Evolutionary conservation across 257 asterid species (phyloP).

Genomic region (Handroanthus guayacan): DNA sequence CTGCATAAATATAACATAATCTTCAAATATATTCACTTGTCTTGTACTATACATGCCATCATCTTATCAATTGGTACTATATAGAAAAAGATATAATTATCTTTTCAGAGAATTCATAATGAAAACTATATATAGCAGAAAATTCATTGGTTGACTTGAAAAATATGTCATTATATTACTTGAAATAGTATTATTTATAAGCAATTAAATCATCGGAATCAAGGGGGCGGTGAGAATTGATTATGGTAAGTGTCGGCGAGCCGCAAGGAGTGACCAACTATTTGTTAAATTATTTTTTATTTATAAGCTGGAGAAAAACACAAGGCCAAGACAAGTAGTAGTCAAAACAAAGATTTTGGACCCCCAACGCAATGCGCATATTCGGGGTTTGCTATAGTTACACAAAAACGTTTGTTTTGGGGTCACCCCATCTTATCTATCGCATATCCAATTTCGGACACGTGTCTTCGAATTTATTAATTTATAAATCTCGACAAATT

Average conservation of each 20-base stretch:
- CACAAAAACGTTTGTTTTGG: background rate
- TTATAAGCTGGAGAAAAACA: background rate
- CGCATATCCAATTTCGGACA: background rate
- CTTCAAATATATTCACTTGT: background rate
- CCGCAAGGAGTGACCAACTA: constrained; percentile 37
- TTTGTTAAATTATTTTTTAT: background rate
- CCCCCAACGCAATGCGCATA: constrained; percentile 39
- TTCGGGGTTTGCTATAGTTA: constrained; percentile 37
- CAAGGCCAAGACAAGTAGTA: background rate
- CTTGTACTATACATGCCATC: background rate
- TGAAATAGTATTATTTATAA: too few relatives aligned
- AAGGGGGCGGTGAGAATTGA: constrained; percentile 32
- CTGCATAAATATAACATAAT: background rate
- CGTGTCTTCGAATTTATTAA: too few relatives aligned
- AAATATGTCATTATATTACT: background rate
- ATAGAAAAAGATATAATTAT: too few relatives aligned
- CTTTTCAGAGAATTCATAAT: too few relatives aligned
- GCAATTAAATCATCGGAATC: background rate
- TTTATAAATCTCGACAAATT: too few relatives aligned
- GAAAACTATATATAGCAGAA: background rate
- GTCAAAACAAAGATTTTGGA: constrained; percentile 27
- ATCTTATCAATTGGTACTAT: too few relatives aligned
- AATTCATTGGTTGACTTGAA: background rate
- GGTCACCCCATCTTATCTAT: background rate
- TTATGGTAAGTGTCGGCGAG: constrained; percentile 48